Evolutionary conservation across 2,329 filamentous ascomycete genomes (phyloP).

Genomic region (Uncinocarpus reesii): DNA sequence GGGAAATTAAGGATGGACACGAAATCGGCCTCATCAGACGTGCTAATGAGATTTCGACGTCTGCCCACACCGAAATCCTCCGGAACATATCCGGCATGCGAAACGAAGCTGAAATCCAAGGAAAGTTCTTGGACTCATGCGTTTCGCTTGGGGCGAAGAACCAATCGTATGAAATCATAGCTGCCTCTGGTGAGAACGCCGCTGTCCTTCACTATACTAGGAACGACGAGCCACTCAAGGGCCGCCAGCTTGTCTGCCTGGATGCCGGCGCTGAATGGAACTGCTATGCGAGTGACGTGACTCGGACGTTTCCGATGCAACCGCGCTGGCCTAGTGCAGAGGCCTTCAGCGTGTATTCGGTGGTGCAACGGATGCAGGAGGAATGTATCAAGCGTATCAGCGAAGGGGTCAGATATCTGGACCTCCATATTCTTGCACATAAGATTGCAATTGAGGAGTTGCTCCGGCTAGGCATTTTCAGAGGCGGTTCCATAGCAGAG

Average conservation of each 20-base stretch:
- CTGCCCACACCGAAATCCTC: constrained; percentile 55
- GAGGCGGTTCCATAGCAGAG: constrained; percentile 48
- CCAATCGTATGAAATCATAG: constrained; percentile 80
- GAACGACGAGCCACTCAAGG: constrained; percentile 59
- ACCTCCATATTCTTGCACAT: constrained; percentile 71
- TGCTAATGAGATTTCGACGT: constrained; percentile 60
- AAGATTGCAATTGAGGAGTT: constrained; percentile 72
- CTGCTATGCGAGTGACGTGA: constrained; percentile 65
- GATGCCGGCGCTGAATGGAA: constrained; percentile 73
- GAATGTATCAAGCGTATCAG: constrained; percentile 64
- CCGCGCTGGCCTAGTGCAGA: constrained; percentile 53
- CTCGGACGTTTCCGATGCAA: constrained; percentile 73
- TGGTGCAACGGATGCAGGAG: constrained; percentile 79
- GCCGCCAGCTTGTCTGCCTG: constrained; percentile 68
- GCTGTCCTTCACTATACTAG: constrained; percentile 81
- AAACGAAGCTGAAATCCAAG: constrained; percentile 78
- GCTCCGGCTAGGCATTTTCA: constrained; percentile 62
- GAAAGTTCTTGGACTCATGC: constrained; percentile 65
- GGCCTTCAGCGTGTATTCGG: constrained; percentile 64
- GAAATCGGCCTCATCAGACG: constrained; percentile 63
- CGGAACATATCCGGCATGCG: constrained; percentile 51
- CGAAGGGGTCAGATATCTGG: constrained; percentile 67
- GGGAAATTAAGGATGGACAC: constrained; percentile 63
- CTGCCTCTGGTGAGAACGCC: constrained; percentile 67
- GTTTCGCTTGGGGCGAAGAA: constrained; percentile 65